Evolutionary conservation across 176 grass and related monocot species (phyloP).

Genomic region (Phoenix roebelenii): DNA sequence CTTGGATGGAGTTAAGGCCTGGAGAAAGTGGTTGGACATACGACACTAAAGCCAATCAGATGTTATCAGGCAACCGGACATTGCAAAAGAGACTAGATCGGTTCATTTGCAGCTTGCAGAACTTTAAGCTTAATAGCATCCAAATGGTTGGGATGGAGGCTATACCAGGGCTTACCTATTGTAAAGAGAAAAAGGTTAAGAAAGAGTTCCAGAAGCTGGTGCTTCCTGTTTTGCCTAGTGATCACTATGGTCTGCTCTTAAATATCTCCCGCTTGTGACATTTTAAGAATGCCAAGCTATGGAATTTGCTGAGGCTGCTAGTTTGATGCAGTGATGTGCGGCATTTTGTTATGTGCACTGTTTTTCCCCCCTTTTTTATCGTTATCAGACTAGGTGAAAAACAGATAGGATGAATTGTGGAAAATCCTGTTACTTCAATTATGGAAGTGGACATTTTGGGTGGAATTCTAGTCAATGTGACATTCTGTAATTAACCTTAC

Average conservation of each 20-base stretch:
- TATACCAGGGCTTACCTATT: slow-evolving; percentile 47
- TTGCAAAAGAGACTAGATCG: slow-evolving; percentile 65
- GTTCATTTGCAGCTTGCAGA: slow-evolving; percentile 41
- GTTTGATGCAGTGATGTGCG: too few species aligned
- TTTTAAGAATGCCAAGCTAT: too few species aligned
- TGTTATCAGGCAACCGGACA: slow-evolving; percentile 56
- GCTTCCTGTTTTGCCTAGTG: slow-evolving; percentile 68
- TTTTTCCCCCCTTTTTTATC: too few species aligned
- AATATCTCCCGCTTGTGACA: slow-evolving; percentile 25
- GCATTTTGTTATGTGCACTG: too few species aligned
- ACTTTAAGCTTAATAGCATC: slow-evolving; percentile 55
- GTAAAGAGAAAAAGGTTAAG: slow-evolving; percentile 58
- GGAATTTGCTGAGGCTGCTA: too few species aligned
- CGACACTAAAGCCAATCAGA: slow-evolving; percentile 57
- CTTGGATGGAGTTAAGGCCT: slow-evolving; percentile 56
- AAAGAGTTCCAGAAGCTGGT: slow-evolving; percentile 32
- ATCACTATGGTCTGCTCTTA: slow-evolving; percentile 74
- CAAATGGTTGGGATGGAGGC: slow-evolving; percentile 75
- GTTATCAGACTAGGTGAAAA: too few species aligned
- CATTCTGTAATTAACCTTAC: too few species aligned
- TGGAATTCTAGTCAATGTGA: too few species aligned
- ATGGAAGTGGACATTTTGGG: too few species aligned
- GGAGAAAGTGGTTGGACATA: slow-evolving; percentile 71
- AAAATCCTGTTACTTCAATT: too few species aligned
- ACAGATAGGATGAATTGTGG: too few species aligned